phyloP scores from a whole-genome alignment of 768 basidiomycete genomes.

The Cubamyces lactineus region DNA sequence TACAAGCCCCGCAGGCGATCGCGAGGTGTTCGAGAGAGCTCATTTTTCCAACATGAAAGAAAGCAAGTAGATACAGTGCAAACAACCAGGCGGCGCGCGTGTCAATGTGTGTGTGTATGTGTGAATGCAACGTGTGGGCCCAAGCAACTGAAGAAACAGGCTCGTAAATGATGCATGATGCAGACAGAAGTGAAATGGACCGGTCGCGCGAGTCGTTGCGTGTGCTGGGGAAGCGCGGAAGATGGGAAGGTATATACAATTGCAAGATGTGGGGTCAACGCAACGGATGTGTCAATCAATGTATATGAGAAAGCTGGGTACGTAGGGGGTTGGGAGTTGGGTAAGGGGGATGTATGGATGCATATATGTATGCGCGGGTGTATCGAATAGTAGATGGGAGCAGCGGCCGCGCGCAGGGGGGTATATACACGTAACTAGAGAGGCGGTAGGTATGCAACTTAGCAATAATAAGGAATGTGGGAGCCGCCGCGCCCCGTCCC shows the following conservation, averaged over 20 bases:
- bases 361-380: background rate
- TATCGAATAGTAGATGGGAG: background rate
- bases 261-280: constrained; percentile 12
- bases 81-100: background rate
- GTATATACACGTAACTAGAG: constrained; percentile 19
- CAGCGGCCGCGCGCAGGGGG: constrained; percentile 1
- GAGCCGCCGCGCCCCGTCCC: constrained; percentile 12
- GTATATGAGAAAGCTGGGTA: background rate
- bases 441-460: background rate
- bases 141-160: no score
- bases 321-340: no score
- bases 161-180: no score
- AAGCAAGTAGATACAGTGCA: no score
- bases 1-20: no score
- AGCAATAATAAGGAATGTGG: constrained; percentile 18
- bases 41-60: no score
- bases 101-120: no score
- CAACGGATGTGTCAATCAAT: background rate
- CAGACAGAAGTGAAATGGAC: background rate
- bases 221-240: background rate
- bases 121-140: no score
- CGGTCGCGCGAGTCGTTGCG: no score
- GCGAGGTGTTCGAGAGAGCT: no score
- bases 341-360: background rate
- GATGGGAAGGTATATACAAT: constrained; percentile 20